phyloP scores from a whole-genome alignment of 805 yeast species.

The Trichomonascus vanleenenianus region DNA sequence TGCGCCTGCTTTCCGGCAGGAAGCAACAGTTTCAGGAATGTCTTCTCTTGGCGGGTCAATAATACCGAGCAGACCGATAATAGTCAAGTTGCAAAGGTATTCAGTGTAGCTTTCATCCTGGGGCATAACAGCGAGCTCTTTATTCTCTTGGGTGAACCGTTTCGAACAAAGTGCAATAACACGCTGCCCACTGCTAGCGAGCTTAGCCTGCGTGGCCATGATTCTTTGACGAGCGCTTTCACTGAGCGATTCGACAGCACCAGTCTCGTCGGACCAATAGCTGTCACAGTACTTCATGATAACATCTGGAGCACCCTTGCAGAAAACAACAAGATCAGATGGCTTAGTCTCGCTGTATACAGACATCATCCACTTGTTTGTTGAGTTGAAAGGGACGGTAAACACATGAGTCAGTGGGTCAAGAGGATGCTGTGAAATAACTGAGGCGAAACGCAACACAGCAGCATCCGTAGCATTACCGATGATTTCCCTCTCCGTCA shows the following conservation, averaged over 20 bases:
- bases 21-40: slow-evolving; percentile 35
- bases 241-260: slow-evolving; percentile 13
- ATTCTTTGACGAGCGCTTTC: neutral
- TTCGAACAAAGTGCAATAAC: slow-evolving; percentile 5
- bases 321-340: slow-evolving; percentile 23
- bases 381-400: slow-evolving; percentile 32
- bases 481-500: slow-evolving; percentile 13
- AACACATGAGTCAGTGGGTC: slow-evolving; percentile 12
- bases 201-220: neutral
- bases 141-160: neutral
- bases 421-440: slow-evolving; percentile 5
- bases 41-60: slow-evolving; percentile 44
- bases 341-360: neutral
- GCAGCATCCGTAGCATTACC: slow-evolving; percentile 45
- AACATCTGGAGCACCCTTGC: slow-evolving; percentile 53
- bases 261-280: slow-evolving; percentile 29
- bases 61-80: slow-evolving; percentile 41
- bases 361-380: slow-evolving; percentile 29
- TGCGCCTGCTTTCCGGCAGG: slow-evolving; percentile 41
- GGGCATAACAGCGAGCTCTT: slow-evolving; percentile 13
- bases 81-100: slow-evolving; percentile 20
- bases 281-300: slow-evolving; percentile 36
- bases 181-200: slow-evolving; percentile 3
- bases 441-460: slow-evolving; percentile 29
- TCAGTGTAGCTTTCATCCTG: slow-evolving; percentile 21